Percentiles rank a stretch among this genome's conserved stretches.
Conservation (phyloP, 2,329 filamentous ascomycete genomes). For the Fonsecaea pugnacius region DNA sequence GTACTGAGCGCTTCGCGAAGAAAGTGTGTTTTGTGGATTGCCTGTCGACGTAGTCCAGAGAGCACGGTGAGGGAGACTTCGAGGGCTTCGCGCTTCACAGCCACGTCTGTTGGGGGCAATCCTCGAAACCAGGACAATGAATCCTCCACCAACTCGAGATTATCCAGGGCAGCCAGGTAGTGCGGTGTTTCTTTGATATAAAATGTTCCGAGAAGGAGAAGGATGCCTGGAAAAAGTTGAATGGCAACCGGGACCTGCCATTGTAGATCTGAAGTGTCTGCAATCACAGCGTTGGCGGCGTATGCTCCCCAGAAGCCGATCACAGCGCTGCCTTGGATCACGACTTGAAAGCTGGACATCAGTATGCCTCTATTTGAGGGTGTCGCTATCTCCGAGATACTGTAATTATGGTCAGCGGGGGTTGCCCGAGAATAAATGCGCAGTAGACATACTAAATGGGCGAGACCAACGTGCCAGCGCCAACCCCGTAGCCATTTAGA, state of each 20-base stretch:
- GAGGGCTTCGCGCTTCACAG: slow-evolving; percentile 34
- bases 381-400: slow-evolving; percentile 27
- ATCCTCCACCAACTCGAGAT: slow-evolving; percentile 49
- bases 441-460: slow-evolving; percentile 24
- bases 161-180: slow-evolving; percentile 59
- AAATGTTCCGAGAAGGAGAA: slow-evolving; percentile 54
- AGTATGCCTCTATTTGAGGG: slow-evolving; percentile 18
- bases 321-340: slow-evolving; percentile 25
- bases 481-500: slow-evolving; percentile 29
- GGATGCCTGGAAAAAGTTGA: slow-evolving; percentile 57
- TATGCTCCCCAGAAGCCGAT: slow-evolving; percentile 33
- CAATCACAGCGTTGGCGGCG: slow-evolving; percentile 21
- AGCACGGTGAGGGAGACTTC: slow-evolving; percentile 12
- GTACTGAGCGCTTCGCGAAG: slow-evolving; percentile 47
- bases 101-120: slow-evolving; percentile 30
- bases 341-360: slow-evolving; percentile 31
- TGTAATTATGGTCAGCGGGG: neutral
- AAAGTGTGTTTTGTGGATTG: slow-evolving; percentile 47
- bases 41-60: slow-evolving; percentile 7
- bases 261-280: slow-evolving; percentile 41
- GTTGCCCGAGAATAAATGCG: neutral
- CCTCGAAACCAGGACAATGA: slow-evolving; percentile 47
- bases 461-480: slow-evolving; percentile 28
- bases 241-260: slow-evolving; percentile 60
- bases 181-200: slow-evolving; percentile 58